Conservation (phyloP, 2,329 filamentous ascomycete genomes). For the Aaosphaeria arxii region DNA sequence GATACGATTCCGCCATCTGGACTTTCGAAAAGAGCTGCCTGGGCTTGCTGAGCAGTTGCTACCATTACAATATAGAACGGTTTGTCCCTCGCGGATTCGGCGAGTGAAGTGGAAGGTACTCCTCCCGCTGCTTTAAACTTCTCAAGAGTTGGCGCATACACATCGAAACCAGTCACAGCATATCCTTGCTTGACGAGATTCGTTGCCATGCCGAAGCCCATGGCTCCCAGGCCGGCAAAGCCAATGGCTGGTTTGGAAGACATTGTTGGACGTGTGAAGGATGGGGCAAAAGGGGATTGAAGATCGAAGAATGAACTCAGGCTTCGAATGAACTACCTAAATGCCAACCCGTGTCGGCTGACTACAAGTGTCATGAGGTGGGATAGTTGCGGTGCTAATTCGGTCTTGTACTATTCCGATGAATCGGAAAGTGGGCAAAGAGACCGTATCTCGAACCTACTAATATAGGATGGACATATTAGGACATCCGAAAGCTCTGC, state of each 20-base stretch:
- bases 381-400: no score
- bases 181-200: conserved; percentile 67
- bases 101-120: conserved; percentile 55
- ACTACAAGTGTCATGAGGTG: no score
- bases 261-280: conserved; percentile 12
- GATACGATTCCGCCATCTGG: conserved; percentile 50
- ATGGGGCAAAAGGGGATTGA: not conserved
- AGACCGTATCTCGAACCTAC: no score
- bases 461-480: no score
- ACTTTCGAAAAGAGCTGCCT: conserved; percentile 62
- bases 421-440: no score
- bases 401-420: no score
- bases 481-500: no score
- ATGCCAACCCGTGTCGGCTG: no score
- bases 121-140: conserved; percentile 64
- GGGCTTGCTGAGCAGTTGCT: conserved; percentile 67
- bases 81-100: conserved; percentile 59
- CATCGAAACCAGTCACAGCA: conserved; percentile 67
- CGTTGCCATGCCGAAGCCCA: conserved; percentile 80
- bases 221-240: conserved; percentile 75
- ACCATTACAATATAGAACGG: conserved; percentile 71
- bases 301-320: not conserved
- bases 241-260: conserved; percentile 50
- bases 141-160: conserved; percentile 65
- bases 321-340: not conserved